Conservation (phyloP, 2,329 filamentous ascomycete genomes). For the Diplodia seriata region DNA sequence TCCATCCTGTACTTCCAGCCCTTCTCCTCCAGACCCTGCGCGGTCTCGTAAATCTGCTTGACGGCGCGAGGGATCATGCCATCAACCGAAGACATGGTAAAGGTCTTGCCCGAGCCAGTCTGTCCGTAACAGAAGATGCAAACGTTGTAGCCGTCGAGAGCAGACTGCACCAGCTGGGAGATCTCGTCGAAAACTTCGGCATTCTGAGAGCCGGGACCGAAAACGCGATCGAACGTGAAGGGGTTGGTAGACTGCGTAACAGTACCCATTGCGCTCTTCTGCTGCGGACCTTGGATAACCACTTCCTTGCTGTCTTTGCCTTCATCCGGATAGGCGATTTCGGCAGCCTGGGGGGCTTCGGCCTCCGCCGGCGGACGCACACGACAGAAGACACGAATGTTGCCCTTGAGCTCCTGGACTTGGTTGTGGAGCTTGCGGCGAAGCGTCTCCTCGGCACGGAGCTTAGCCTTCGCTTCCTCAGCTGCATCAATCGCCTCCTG, state of each 20-base stretch:
- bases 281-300: slow-evolving; percentile 80
- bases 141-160: slow-evolving; percentile 96
- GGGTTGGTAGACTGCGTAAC: slow-evolving; percentile 79
- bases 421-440: slow-evolving; percentile 94
- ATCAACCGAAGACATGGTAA: slow-evolving; percentile 90
- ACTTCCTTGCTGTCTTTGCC: slow-evolving; percentile 88
- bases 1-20: slow-evolving; percentile 96
- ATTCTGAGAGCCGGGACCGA: slow-evolving; percentile 78
- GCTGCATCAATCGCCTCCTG: slow-evolving; percentile 76
- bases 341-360: slow-evolving; percentile 70
- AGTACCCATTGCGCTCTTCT: slow-evolving; percentile 79
- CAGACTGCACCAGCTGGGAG: slow-evolving; percentile 93
- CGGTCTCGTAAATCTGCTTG: slow-evolving; percentile 90
- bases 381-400: slow-evolving; percentile 97
- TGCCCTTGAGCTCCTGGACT: slow-evolving; percentile 96
- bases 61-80: slow-evolving; percentile 97
- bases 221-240: slow-evolving; percentile 94
- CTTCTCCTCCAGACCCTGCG: slow-evolving; percentile 82
- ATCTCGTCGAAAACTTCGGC: slow-evolving; percentile 93
- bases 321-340: slow-evolving; percentile 78
- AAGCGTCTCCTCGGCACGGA: slow-evolving; percentile 89
- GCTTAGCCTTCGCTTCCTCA: slow-evolving; percentile 75
- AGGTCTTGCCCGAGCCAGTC: slow-evolving; percentile 95
- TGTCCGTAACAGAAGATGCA: slow-evolving; percentile 99
- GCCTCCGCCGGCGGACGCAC: slow-evolving; percentile 76